phyloP scores from a whole-genome alignment of 2,329 filamentous ascomycete genomes.

The Massarina eburnea region DNA sequence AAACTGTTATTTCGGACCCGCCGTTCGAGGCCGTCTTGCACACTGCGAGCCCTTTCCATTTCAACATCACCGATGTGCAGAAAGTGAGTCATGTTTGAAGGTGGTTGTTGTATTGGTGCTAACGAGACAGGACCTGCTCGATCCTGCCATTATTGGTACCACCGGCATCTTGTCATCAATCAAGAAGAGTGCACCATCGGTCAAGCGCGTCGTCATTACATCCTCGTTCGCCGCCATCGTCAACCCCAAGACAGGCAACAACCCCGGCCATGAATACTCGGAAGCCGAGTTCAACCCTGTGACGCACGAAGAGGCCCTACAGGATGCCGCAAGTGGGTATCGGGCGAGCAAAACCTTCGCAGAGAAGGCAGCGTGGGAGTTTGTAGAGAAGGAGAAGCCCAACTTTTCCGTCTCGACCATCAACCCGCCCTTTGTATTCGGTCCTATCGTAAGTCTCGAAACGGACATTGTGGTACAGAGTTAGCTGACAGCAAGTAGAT shows the following conservation, averaged over 20 bases:
- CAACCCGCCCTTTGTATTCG: constrained; percentile 54
- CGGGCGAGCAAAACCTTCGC: constrained; percentile 65
- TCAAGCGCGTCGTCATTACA: constrained; percentile 73
- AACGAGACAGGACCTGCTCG: constrained; percentile 51
- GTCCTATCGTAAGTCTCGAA: constrained; percentile 46
- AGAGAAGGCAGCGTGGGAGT: constrained; percentile 57
- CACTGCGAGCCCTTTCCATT: constrained; percentile 64
- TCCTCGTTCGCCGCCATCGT: constrained; percentile 70
- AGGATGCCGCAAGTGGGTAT: constrained; percentile 49
- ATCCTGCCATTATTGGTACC: constrained; percentile 65
- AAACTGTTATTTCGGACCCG: constrained; percentile 61
- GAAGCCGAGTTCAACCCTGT: constrained; percentile 61
- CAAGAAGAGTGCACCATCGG: constrained; percentile 62
- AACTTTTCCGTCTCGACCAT: constrained; percentile 53
- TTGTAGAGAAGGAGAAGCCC: constrained; percentile 54
- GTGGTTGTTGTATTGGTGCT: background rate
- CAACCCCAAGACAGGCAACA: constrained; percentile 55
- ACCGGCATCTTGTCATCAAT: constrained; percentile 64
- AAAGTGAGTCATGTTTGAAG: constrained; percentile 44
- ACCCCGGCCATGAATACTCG: constrained; percentile 53
- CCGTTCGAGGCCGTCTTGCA: constrained; percentile 68
- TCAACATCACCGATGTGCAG: constrained; percentile 71
- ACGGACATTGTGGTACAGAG: background rate
- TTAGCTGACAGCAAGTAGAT: constrained; percentile 23
- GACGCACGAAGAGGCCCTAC: constrained; percentile 52